Conservation (phyloP, 805 yeast genomes). For the Teunomyces atbi region DNA sequence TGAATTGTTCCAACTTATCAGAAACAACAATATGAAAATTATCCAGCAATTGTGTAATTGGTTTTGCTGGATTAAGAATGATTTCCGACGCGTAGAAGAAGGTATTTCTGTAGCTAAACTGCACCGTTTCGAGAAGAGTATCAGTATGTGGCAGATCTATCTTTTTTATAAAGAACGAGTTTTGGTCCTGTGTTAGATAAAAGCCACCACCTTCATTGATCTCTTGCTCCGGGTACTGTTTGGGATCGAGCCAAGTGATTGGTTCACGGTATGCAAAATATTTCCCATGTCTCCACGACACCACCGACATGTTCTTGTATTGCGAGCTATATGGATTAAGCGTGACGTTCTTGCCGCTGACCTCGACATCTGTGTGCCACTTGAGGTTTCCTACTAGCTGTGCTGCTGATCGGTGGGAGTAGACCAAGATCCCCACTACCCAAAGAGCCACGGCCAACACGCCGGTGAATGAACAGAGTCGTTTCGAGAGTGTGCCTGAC, state of each 20-base stretch:
- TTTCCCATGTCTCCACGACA: constrained; percentile 20
- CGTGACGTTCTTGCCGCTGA: constrained; percentile 29
- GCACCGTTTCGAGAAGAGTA: constrained; percentile 25
- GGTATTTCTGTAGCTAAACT: constrained; percentile 43
- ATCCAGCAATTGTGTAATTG: constrained; percentile 42
- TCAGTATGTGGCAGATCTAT: constrained; percentile 25
- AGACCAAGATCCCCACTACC: constrained; percentile 25
- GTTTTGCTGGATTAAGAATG: constrained; percentile 37
- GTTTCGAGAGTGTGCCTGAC: constrained; percentile 8
- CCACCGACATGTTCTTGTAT: constrained; percentile 28
- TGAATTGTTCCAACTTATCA: constrained; percentile 44
- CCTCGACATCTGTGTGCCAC: constrained; percentile 19
- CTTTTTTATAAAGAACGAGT: constrained; percentile 21
- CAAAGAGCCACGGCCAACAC: constrained; percentile 18
- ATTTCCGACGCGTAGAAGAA: constrained; percentile 32
- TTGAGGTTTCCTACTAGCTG: constrained; percentile 21
- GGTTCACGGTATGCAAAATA: constrained; percentile 15
- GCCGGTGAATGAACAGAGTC: constrained; percentile 1
- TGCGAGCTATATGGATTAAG: constrained; percentile 28
- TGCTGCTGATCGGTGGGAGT: constrained; percentile 23
- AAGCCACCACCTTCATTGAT: constrained; percentile 24
- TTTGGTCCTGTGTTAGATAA: constrained; percentile 20
- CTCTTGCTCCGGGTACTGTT: constrained; percentile 29
- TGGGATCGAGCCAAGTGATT: constrained; percentile 27
- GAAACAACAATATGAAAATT: constrained; percentile 54